Evolutionary conservation across 768 basidiomycete species (phyloP), one percentile per base, ranked within the genome.

Genomic region (Rhizopogon rudus): DNA sequence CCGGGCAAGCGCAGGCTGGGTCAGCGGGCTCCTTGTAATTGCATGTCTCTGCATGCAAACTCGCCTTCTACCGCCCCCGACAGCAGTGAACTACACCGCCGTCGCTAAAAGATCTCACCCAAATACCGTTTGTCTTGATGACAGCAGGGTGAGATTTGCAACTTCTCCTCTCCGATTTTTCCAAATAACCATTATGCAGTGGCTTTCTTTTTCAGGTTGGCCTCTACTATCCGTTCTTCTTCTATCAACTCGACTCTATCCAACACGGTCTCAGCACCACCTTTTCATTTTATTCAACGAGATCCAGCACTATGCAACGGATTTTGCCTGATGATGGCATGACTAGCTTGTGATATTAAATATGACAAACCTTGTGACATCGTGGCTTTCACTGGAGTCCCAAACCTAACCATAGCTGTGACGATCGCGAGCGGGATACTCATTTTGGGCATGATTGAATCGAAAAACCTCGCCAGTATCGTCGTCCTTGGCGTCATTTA

Each of bases 211-310:
- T 73, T 16, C 61, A 74, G 6, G 58, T 64, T 1, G 78, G 76
- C 2, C 61, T 80, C 39, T 81, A 73, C 54, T 80, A 73, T 46
- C 81, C 81, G 0, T 68, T 81, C 13, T 83, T 81, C 65, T 84
- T 79, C 62, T 59, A 84, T 9, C 83, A 86, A 58, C 64, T 83
- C 13, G 75, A 80, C 53, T 74, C 82, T 0, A 70, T 79, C 31
- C 66, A 71, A 48, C 80, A 80, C 53, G 75, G 77, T 1, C 71
- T 81, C 40, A 64, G 70, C 12, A n/a, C n/a, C n/a, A n/a, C n/a
- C n/a, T n/a, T n/a, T n/a, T n/a, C n/a, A n/a, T n/a, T n/a, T n/a
- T n/a, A n/a, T n/a, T n/a, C n/a, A n/a, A n/a, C n/a, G n/a, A n/a
- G n/a, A n/a, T n/a, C n/a, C n/a, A n/a, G n/a, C n/a, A n/a, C n/a